phyloP scores from a whole-genome alignment of 176 grass and related monocot species.

The Eleusine coracana region DNA sequence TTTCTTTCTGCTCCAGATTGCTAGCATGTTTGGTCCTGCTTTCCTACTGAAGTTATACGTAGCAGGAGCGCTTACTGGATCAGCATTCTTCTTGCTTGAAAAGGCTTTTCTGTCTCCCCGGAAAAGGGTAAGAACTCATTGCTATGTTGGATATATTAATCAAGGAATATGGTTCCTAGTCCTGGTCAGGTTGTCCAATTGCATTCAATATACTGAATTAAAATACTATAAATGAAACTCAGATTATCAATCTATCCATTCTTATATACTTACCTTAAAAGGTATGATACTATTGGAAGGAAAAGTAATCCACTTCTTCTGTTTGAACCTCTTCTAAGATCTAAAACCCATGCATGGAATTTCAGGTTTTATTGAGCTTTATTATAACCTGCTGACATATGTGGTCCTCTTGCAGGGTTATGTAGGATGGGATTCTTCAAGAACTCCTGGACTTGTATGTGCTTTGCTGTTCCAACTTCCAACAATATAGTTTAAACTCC shows the following conservation, averaged over 20 bases:
- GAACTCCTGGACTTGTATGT: constrained; percentile 62
- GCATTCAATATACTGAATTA: background rate
- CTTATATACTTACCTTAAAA: constrained; percentile 9
- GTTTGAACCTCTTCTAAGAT: constrained; percentile 5
- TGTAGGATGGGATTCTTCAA: constrained; percentile 67
- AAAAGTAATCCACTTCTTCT: background rate
- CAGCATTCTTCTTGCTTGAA: constrained; percentile 69
- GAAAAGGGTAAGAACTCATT: constrained; percentile 50
- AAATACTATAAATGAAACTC: constrained; percentile 15
- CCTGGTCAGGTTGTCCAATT: constrained; percentile 12
- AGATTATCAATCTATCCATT: background rate
- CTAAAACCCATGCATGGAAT: background rate
- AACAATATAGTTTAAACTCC: constrained; percentile 21
- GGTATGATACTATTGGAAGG: background rate
- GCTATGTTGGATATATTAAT: constrained; percentile 8
- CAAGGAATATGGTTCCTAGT: constrained; percentile 20
- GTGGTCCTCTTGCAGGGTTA: constrained; percentile 59
- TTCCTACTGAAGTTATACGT: constrained; percentile 80
- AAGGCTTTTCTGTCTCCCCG: constrained; percentile 68
- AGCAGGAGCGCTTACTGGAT: constrained; percentile 82
- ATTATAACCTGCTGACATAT: constrained; percentile 39
- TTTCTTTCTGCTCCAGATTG: constrained; percentile 58
- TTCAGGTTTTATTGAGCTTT: constrained; percentile 18
- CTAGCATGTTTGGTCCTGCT: constrained; percentile 63
- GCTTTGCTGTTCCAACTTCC: constrained; percentile 28